Evolutionary conservation across 371 early-diverging fungal genomes (phyloP).

Genomic region (Syncephalastrum racemosum): DNA sequence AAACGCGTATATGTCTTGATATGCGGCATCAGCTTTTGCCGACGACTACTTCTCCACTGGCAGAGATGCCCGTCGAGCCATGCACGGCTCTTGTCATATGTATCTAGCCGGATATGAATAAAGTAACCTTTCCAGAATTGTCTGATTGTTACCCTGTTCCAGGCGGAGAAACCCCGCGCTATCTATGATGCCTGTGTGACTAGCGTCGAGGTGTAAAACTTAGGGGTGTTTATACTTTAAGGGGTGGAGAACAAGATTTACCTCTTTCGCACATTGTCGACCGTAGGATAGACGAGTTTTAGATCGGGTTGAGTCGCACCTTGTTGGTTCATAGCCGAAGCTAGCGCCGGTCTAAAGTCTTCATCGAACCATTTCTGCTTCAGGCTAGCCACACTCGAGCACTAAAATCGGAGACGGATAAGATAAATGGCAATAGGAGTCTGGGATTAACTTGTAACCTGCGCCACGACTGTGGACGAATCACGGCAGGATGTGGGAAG

Average conservation of each 20-base stretch:
- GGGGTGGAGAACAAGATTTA: constrained; percentile 10
- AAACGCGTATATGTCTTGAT: constrained; percentile 47
- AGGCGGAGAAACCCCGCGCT: constrained; percentile 29
- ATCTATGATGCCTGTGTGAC: constrained; percentile 19
- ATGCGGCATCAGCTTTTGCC: constrained; percentile 65
- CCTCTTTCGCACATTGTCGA: constrained; percentile 60
- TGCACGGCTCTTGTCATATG: constrained; percentile 52
- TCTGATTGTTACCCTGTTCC: constrained; percentile 15
- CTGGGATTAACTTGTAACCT: constrained; percentile 24
- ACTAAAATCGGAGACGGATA: constrained; percentile 29
- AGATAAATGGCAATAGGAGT: not conserved
- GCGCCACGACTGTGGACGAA: constrained; percentile 37
- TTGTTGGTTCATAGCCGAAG: constrained; percentile 10
- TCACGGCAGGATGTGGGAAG: constrained; percentile 21
- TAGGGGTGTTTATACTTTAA: too few species aligned
- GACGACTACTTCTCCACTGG: constrained; percentile 47
- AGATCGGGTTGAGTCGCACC: constrained; percentile 12
- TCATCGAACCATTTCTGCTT: constrained; percentile 43
- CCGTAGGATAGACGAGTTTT: constrained; percentile 59
- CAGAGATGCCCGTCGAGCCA: constrained; percentile 52
- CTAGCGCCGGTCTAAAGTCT: constrained; percentile 22
- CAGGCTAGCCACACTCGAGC: constrained; percentile 61
- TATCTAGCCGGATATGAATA: constrained; percentile 23
- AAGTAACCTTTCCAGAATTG: not conserved
- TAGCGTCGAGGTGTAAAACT: not conserved